Base-by-base conservation (phyloP, 495 filamentous ascomycete species). In the Wilcoxina mikolae region DNA sequence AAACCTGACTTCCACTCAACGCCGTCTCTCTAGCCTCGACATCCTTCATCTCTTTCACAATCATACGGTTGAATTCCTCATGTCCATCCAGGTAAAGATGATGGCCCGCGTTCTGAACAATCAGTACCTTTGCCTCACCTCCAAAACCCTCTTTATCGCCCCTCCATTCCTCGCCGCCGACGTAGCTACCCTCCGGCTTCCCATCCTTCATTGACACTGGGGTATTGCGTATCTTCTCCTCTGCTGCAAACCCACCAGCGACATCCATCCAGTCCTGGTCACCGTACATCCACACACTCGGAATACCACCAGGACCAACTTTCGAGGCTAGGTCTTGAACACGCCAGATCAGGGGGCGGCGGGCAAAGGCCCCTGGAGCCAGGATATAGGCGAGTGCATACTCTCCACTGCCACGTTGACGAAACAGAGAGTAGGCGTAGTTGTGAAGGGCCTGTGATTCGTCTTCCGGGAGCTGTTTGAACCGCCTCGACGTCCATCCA, bases 181-280 rank as follows among this genome's bases (percentile, higher is more conserved):
- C 79, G 46, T 75, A 64, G 26, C 93, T 65, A 0, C 73, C 71
- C 50, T 75, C 73, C 20, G 68, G 70, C 55, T 76, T 76, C 56
- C 82, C 78, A 56, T 85, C 77, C 56, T 46, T 27, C 2, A 82
- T 78, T 12, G 25, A 11, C 11, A 43, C 11, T 9, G 33, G 27
- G 1, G 46, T 43, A 12, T 25, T 41, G 2, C 63, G 56, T 5
- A 95, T 73, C 70, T 85, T 91, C 69, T 86, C 75, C 61, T 83
- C 77, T 0, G 89, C 80, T 0, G 85, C 87, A 56, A 77, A 81
- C 1, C 91, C 91, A 15, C 90, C 93, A 0, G 77, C 77, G 11
- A 90, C 78, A 60, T 96, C 93, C 91, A 98, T 96, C 91, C 91
- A 98, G 72, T 98, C 91, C 61, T 88, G 78, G 61, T 94, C 87